Conservation (phyloP, 2,329 filamentous ascomycete genomes). For the Ilyonectria destructans region DNA sequence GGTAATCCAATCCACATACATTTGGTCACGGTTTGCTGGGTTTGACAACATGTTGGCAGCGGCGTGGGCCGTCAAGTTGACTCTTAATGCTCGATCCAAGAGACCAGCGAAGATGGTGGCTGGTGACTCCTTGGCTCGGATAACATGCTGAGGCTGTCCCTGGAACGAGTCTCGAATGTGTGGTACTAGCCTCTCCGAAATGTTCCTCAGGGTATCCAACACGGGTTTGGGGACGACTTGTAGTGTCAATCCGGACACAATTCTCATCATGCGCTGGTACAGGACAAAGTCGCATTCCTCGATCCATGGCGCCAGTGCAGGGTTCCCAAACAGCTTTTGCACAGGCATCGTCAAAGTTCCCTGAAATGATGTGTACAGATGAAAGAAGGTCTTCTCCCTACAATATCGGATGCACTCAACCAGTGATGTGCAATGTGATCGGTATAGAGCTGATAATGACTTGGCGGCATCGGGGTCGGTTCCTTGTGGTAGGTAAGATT, state of each 20-base stretch:
- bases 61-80: constrained; percentile 94
- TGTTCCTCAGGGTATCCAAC: constrained; percentile 88
- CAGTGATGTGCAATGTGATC: constrained; percentile 94
- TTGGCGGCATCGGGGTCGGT: constrained; percentile 91
- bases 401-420: constrained; percentile 97
- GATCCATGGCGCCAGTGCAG: constrained; percentile 90
- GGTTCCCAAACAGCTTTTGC: constrained; percentile 89
- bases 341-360: constrained; percentile 97
- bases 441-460: constrained; percentile 89
- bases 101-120: constrained; percentile 91
- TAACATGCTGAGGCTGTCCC: constrained; percentile 86
- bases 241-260: constrained; percentile 89
- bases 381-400: constrained; percentile 97
- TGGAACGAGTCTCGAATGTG: constrained; percentile 91
- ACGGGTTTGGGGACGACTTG: constrained; percentile 93
- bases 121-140: constrained; percentile 89
- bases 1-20: constrained; percentile 93
- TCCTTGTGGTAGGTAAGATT: constrained; percentile 83
- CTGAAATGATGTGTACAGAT: constrained; percentile 94
- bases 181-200: constrained; percentile 84
- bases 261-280: constrained; percentile 97
- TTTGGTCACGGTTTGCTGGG: constrained; percentile 90
- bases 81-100: constrained; percentile 88
- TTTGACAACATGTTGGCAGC: constrained; percentile 94
- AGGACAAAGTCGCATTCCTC: constrained; percentile 95